Percentiles rank a stretch among this genome's conserved stretches.
Conservation (phyloP, 768 basidiomycete species). For the Lactarius pseudohatsudake region DNA sequence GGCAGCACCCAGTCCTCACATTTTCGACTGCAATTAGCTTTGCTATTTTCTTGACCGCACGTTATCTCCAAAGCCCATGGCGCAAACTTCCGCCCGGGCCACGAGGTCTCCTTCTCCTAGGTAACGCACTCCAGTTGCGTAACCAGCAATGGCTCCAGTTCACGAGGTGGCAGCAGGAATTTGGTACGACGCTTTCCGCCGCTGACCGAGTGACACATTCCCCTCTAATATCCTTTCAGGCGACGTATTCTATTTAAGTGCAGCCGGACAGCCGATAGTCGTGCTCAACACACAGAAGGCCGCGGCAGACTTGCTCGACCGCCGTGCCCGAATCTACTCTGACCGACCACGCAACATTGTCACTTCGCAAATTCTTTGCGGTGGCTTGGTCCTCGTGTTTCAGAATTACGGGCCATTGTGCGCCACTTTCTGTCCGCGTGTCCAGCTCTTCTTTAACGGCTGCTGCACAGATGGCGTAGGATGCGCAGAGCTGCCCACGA, state of each 20-base stretch:
- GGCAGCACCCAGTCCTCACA: constrained; percentile 4
- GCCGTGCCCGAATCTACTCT: constrained; percentile 24
- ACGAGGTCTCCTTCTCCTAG: constrained; percentile 20
- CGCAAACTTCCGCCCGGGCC: constrained; percentile 26
- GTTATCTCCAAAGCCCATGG: constrained; percentile 27
- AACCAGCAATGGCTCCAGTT: constrained; percentile 25
- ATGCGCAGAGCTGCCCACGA: constrained; percentile 18
- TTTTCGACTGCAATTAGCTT: neutral
- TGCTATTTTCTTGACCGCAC: constrained; percentile 3
- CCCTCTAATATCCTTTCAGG: constrained; percentile 16
- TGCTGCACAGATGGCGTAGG: constrained; percentile 22
- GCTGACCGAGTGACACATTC: too few relatives aligned
- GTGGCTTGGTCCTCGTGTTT: constrained; percentile 20
- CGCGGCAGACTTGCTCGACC: constrained; percentile 32
- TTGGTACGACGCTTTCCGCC: constrained; percentile 1
- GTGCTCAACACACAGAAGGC: constrained; percentile 32
- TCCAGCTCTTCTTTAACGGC: neutral
- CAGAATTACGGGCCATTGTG: constrained; percentile 22
- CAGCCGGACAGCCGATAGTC: constrained; percentile 28
- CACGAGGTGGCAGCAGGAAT: constrained; percentile 18
- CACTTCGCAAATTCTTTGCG: constrained; percentile 20
- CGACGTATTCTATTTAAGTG: constrained; percentile 26
- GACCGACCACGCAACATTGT: constrained; percentile 25
- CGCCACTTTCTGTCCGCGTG: neutral
- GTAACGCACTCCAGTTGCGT: constrained; percentile 21